phyloP scores from a whole-genome alignment of 192 early-diverging fungal species.

The Obelidium mucronatum region DNA sequence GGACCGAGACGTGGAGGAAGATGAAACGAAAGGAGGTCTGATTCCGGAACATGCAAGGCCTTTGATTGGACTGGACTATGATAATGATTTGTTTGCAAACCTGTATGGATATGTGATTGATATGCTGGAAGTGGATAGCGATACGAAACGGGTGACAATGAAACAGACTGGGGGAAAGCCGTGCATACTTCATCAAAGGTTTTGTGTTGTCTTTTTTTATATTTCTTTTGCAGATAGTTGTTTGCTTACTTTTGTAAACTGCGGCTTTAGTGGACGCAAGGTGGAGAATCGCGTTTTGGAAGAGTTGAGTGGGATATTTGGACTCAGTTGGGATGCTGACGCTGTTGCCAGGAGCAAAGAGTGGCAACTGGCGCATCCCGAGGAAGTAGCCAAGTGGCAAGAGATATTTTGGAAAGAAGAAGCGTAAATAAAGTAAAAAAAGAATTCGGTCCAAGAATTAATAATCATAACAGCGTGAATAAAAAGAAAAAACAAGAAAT shows the following conservation, averaged over 20 bases:
- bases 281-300: background rate
- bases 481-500: too few species aligned
- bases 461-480: too few species aligned
- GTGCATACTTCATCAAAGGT: conserved; percentile 40
- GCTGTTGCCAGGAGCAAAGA: background rate
- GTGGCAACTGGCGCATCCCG: background rate
- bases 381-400: background rate
- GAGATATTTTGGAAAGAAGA: background rate
- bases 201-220: background rate
- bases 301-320: conserved; percentile 11
- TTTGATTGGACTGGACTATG: conserved; percentile 34
- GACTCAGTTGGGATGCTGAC: background rate
- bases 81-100: conserved; percentile 38
- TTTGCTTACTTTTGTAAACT: background rate
- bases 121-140: background rate
- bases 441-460: too few species aligned
- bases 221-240: background rate
- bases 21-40: background rate
- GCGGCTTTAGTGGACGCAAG: background rate
- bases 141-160: background rate
- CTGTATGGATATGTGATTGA: background rate
- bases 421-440: background rate
- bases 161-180: conserved; percentile 23
- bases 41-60: conserved; percentile 7
- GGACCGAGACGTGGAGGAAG: background rate